These are phyloP conservation scores for Schizophyllum amplum DNA, from an alignment of 1,284 basidiomycete species.

Conservation along the genomic window DNA sequence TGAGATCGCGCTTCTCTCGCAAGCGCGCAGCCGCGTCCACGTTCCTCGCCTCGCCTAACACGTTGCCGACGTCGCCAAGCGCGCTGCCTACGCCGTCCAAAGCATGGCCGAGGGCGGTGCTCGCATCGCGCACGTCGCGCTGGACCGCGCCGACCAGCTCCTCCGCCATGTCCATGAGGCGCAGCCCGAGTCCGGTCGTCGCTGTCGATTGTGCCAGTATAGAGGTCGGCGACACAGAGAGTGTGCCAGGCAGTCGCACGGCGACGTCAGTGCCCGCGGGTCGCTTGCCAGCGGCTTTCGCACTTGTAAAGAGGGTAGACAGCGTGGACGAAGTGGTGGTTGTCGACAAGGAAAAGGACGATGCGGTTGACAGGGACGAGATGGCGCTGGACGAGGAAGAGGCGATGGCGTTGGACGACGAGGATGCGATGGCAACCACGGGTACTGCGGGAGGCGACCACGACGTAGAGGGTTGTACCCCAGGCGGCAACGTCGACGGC, in stretches of 20 bases:
- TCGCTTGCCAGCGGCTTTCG: neutral
- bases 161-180: too few species aligned
- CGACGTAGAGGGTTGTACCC: neutral
- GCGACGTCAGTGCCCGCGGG: neutral
- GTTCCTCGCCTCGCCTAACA: neutral
- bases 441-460: neutral
- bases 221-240: neutral
- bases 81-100: neutral
- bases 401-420: neutral
- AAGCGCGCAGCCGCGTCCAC: too few species aligned
- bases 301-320: neutral
- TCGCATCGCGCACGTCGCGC: neutral
- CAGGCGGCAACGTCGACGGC: neutral
- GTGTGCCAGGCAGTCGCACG: neutral
- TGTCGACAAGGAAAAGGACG: neutral
- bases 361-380: neutral
- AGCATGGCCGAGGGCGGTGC: neutral
- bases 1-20: slow-evolving; percentile 29
- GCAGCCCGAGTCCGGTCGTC: neutral
- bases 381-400: neutral
- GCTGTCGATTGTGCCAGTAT: neutral
- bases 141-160: neutral
- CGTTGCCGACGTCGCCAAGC: neutral
- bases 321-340: neutral
- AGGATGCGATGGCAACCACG: neutral